Evolutionary conservation across 441 rosid species (phyloP), one percentile per base, ranked within the genome.

Genomic region (Populus trichocarpa): DNA sequence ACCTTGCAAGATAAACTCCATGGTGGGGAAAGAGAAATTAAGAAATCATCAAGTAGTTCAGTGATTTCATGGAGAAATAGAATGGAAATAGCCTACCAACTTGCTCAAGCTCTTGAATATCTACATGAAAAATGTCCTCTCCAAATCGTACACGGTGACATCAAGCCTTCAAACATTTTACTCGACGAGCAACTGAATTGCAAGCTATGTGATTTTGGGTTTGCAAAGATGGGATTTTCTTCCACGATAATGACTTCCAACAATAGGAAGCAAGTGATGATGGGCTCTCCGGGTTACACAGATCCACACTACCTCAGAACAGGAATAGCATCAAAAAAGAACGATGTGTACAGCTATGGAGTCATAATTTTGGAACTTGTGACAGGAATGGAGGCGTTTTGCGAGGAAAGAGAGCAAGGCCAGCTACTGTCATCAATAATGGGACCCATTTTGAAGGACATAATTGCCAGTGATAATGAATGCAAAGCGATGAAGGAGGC

Each of bases 211-310:
- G 98, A 94, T 75, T 92, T 94, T 12, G 96, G 97, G 30, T 92
- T 86, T 22, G 95, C 98, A 7, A 94, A 87, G 71, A 90, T 91
- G 84, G 98, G 98, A 3, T 94, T 94, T 73, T 92, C 97, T 0
- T 88, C 97, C 0, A 79, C 84, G 57, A 88, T 92, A 35, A 79
- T 82, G 72, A 28, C 80, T 1, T 68, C 77, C 7, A 79, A 77
- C 14, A 81, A 85, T 64, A 74, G 68, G 2, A 90, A 87, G 81
- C 89, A 86, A 79, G 80, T 90, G 78, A 85, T 92, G 93, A 80
- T 91, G 53, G 98, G 98, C 0, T 94, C 98, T 71, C 97, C 93
- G 0, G 98, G 97, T n/a, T 94, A 94, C 82, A 91, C 94, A 0
- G 98, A 94, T 72, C 98, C 98, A 16, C 93, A 89, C 57, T 94